A percentile compares a stretch with the other conserved stretches of the same genome.
Evolutionary conservation across 768 basidiomycete species (phyloP).

Genomic region (Tricholoma hemisulphureum): DNA sequence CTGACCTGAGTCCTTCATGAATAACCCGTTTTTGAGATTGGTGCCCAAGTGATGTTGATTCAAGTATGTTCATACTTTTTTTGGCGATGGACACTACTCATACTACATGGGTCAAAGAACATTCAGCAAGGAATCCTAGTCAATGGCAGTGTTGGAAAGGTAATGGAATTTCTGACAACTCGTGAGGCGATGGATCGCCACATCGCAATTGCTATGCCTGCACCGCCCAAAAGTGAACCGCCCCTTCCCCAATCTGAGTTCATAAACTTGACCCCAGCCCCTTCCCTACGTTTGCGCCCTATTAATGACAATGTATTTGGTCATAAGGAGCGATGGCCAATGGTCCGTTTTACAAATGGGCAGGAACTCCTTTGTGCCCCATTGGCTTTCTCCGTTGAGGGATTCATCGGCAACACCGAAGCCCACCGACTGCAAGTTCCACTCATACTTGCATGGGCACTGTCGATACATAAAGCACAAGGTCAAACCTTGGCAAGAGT

Average conservation of each 20-base stretch:
- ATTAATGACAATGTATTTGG: conserved; percentile 25
- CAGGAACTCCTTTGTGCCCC: conserved; percentile 50
- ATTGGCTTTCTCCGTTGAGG: conserved; percentile 54
- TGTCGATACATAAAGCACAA: conserved; percentile 87
- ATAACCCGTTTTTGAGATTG: conserved; percentile 40
- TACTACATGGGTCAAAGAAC: conserved; percentile 41
- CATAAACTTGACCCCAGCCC: not conserved
- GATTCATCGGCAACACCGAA: conserved; percentile 54
- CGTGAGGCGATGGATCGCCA: conserved; percentile 42
- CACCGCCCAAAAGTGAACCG: not conserved
- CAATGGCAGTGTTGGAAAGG: conserved; percentile 63
- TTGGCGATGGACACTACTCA: not conserved
- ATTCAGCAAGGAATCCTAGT: conserved; percentile 59
- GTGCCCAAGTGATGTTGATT: conserved; percentile 81
- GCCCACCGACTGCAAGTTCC: conserved; percentile 60
- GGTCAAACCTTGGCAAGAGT: conserved; percentile 82
- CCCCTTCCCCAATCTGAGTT: not conserved
- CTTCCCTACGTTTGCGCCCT: conserved; percentile 1
- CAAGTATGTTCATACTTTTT: conserved; percentile 37
- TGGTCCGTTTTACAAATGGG: conserved; percentile 56
- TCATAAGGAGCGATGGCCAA: conserved; percentile 47
- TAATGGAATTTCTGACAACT: conserved; percentile 48
- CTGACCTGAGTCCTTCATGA: not conserved
- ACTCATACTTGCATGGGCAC: conserved; percentile 68
- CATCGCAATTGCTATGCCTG: conserved; percentile 33